Evolutionary conservation across 805 yeast genomes (phyloP).

Genomic region (Teunomyces funiuensis): DNA sequence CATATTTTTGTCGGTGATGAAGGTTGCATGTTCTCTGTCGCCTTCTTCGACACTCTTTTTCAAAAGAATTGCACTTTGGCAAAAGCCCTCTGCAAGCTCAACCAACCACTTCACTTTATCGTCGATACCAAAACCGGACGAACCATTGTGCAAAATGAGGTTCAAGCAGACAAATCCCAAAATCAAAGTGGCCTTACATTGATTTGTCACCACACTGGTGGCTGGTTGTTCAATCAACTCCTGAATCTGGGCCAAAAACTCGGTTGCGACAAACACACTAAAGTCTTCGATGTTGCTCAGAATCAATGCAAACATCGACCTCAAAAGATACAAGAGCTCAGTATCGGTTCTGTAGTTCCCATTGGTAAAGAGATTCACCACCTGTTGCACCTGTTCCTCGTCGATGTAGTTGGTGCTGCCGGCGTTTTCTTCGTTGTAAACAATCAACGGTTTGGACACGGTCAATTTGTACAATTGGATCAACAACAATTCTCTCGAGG

Average conservation of each 20-base stretch:
- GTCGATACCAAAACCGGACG: constrained; percentile 51
- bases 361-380: constrained; percentile 33
- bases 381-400: constrained; percentile 33
- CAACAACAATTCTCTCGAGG: constrained; percentile 47
- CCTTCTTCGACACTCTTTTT: constrained; percentile 38
- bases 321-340: constrained; percentile 42
- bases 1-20: constrained; percentile 32
- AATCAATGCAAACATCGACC: constrained; percentile 43
- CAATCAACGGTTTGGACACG: constrained; percentile 39
- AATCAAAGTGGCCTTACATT: constrained; percentile 37
- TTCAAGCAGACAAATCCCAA: constrained; percentile 40
- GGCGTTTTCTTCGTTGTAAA: constrained; percentile 34
- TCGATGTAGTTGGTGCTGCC: constrained; percentile 39
- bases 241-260: constrained; percentile 26
- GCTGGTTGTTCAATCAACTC: constrained; percentile 36
- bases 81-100: constrained; percentile 43
- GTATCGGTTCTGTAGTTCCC: constrained; percentile 35
- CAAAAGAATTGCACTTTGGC: constrained; percentile 29
- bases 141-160: constrained; percentile 46
- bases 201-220: constrained; percentile 32
- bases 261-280: constrained; percentile 36
- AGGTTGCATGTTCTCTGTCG: constrained; percentile 43
- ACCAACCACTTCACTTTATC: constrained; percentile 43
- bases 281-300: constrained; percentile 54
- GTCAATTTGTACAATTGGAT: constrained; percentile 52